These are phyloP conservation scores for Cicer chorassanicum DNA, from an alignment of 306 rosid species.

Conservation along the genomic window DNA sequence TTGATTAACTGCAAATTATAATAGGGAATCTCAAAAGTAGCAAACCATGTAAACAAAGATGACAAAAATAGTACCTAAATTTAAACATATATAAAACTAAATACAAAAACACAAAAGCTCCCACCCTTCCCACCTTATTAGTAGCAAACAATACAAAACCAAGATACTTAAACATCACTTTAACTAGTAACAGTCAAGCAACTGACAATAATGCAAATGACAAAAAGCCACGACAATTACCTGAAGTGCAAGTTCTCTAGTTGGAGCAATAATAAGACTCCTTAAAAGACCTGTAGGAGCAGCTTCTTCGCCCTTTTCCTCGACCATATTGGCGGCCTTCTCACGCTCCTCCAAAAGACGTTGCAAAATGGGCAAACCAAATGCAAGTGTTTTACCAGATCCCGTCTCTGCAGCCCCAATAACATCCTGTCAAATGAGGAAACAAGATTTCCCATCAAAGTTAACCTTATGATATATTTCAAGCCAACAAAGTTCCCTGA, in stretches of 20 bases:
- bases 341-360: slow-evolving; percentile 89
- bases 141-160: slow-evolving; percentile 1
- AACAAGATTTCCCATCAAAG: slow-evolving; percentile 38
- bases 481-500: slow-evolving; percentile 11
- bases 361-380: slow-evolving; percentile 98
- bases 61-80: slow-evolving; percentile 2
- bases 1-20: not conserved
- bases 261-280: slow-evolving; percentile 90
- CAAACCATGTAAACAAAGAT: not conserved
- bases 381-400: slow-evolving; percentile 95
- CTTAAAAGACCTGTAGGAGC: slow-evolving; percentile 70
- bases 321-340: slow-evolving; percentile 58
- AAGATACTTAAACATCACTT: not conserved
- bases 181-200: slow-evolving; percentile 21
- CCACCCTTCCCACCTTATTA: slow-evolving; percentile 28
- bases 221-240: slow-evolving; percentile 50
- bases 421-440: slow-evolving; percentile 73
- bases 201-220: slow-evolving; percentile 35
- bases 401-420: slow-evolving; percentile 98
- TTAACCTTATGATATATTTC: slow-evolving; percentile 1
- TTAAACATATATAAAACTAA: slow-evolving; percentile 24
- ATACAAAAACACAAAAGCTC: not conserved
- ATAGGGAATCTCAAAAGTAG: not conserved
- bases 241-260: slow-evolving; percentile 97
- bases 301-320: slow-evolving; percentile 58